Base-by-base conservation (phyloP, 768 basidiomycete genomes). In the Calvatia gigantea region DNA sequence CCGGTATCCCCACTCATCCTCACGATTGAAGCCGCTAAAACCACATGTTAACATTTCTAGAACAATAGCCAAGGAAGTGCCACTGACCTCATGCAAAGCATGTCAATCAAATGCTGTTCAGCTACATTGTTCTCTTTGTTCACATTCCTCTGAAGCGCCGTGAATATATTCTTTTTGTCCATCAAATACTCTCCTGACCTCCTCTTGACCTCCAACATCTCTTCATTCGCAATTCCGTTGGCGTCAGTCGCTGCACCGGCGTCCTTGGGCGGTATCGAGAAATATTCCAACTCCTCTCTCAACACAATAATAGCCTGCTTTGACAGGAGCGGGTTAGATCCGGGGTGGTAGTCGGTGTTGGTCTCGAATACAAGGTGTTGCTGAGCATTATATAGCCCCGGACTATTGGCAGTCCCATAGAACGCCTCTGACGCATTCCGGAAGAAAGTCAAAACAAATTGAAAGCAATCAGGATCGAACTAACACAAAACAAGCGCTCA, bases 261-360 rank as follows among this genome's bases (percentile, higher is more conserved):
- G 55, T 77, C 79, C 62, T 82, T 85, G 12, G 91, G 87, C 2
- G 96, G 94, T 58, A 99, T 98, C 32, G 93, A 88, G 62, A 99
- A 99, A 69, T 98, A 99, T 70, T 99, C 97, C 51, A 99, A 79
- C 73, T 99, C 97, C 69, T 99, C 97, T 27, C 97, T 83, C 25
- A 99, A 85, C 45, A 99, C 96, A 62, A 98, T 98, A 67, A 99
- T 98, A 27, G 96, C 95, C 71, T 98, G 97, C 73, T 98, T 98
- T 45, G 87, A 82, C 51, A 98, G 78, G 37, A 99, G 79, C 0
- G 97, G 97, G 66, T 98, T 98, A 49, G 84, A 81, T 28, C 83
- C 76, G 15, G 85, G 70, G 11, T 87, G 80, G 65, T 85, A 83
- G 58, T 82, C 85, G 59, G 84, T 79, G 17, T 85, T 72, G 32